A percentile compares a stretch with the other conserved stretches of the same genome.
Evolutionary conservation across 2,329 filamentous ascomycete species (phyloP).

Genomic region (Elsinoe necatrix): DNA sequence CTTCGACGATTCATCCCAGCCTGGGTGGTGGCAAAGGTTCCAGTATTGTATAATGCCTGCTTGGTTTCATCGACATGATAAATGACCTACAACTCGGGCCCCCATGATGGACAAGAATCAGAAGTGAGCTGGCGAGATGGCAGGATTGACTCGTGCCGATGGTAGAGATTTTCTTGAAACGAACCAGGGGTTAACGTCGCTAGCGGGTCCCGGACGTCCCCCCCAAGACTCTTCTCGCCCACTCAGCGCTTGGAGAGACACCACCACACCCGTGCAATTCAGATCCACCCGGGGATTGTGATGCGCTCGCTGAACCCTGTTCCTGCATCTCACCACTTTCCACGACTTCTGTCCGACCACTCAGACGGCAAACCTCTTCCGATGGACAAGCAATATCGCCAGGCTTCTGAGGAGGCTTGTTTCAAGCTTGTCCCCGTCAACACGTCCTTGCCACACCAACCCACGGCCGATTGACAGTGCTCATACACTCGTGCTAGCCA

Average conservation of each 20-base stretch:
- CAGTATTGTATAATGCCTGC: not conserved
- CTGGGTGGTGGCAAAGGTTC: not conserved
- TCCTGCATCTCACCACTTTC: conserved; percentile 7
- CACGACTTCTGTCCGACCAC: not conserved
- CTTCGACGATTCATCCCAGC: not conserved
- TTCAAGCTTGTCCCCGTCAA: conserved; percentile 3
- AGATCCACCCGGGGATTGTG: not conserved
- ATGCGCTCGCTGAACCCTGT: conserved; percentile 5
- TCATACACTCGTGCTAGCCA: not conserved
- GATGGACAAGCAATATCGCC: conserved; percentile 4
- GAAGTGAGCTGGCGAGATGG: conserved; percentile 4
- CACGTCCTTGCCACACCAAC: conserved; percentile 12
- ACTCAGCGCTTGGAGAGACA: not conserved
- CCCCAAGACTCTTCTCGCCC: conserved; percentile 6
- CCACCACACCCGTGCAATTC: not conserved
- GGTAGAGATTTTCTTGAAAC: conserved; percentile 6
- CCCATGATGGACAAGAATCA: not conserved
- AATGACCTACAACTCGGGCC: not conserved
- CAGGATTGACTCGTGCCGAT: conserved; percentile 7
- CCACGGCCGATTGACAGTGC: not conserved
- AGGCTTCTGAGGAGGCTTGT: conserved; percentile 5
- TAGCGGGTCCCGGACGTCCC: not conserved
- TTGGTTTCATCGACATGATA: not conserved
- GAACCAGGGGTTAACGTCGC: not conserved
- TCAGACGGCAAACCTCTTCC: not conserved